Evolutionary conservation across 345 rosid species (phyloP), one percentile per base, ranked within the genome.

Genomic region (Eucalyptus microcorys): DNA sequence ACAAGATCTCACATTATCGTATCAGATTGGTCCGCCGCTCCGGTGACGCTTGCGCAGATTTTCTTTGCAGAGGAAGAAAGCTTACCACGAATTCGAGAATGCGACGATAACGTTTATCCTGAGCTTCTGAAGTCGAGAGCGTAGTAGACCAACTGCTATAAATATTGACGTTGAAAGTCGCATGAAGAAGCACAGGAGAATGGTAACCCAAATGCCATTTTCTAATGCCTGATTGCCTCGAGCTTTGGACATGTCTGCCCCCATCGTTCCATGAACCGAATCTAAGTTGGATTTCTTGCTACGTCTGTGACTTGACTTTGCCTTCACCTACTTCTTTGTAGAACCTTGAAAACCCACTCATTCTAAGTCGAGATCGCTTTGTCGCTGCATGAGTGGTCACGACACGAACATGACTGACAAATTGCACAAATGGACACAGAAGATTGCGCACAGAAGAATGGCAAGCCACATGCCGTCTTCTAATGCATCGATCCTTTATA

Each of bases 321-420:
- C 68, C 32, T 61, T 61, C 32, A 12, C 17, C 68, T 12, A 61
- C 16, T 64, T 64, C 21, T 64, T n/a, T 4, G 76, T 4, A 14
- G 10, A 64, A n/a, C 3, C 76, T 64, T 64, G 10, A 40, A 37
- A 22, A 40, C 47, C 47, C 47, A 43, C 8, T 61, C 4, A 5
- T 76, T 40, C 47, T 76, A 22, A 21, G 10, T n/a, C 37, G 5
- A n/a, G 76, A 64, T n/a, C 2, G 5, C 10, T n/a, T 4, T 64
- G 76, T 64, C 76, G 3, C 19, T 15, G 40, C 19, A 64, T 7
- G 11, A 64, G 40, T 7, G 2, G 10, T n/a, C 16, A 0, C 83
- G 3, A 76, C 83, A 1, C 7, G 4, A 40, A 40, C 47, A 21
- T 3, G 2, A 10, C 11, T 37, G 2, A 22, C 47, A 0, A 9